Evolutionary conservation across 371 early-diverging fungal species (phyloP).

Genomic region (Rhizomucor pusillus): DNA sequence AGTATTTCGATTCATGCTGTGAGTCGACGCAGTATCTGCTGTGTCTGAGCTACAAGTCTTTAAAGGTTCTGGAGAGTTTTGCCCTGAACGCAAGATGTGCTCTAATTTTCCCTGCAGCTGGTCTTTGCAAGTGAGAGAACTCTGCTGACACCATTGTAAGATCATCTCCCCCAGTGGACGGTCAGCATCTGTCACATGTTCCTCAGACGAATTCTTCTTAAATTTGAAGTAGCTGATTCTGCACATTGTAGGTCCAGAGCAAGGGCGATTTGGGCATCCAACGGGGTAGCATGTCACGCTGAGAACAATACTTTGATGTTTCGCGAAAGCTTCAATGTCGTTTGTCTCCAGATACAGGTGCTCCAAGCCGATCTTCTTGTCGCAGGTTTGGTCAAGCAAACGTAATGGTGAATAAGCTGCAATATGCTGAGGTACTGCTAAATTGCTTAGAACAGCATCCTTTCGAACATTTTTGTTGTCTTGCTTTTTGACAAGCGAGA

Average conservation of each 20-base stretch:
- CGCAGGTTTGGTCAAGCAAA: constrained; percentile 21
- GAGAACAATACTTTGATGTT: constrained; percentile 58
- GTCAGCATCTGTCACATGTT: constrained; percentile 28
- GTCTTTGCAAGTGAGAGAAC: constrained; percentile 29
- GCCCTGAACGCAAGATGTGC: not conserved
- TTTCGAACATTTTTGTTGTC: not conserved
- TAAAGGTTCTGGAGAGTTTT: not conserved
- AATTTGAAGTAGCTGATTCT: constrained; percentile 54
- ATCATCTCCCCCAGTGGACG: constrained; percentile 55
- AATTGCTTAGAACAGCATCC: not conserved
- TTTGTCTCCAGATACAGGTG: constrained; percentile 58
- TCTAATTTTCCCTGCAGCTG: constrained; percentile 5
- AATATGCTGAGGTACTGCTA: constrained; percentile 27
- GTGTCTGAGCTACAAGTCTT: not conserved
- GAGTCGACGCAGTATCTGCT: not conserved
- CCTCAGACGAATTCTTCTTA: constrained; percentile 16
- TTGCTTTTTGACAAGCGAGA: not conserved
- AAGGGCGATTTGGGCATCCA: constrained; percentile 53
- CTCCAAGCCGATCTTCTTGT: constrained; percentile 56
- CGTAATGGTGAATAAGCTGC: constrained; percentile 39
- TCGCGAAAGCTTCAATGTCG: constrained; percentile 48
- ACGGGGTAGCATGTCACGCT: constrained; percentile 51
- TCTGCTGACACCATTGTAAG: constrained; percentile 42
- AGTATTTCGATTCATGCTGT: not conserved
- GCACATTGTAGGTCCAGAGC: constrained; percentile 51